Evolutionary conservation across 2,329 filamentous ascomycete genomes (phyloP), one percentile per base, ranked within the genome.

Genomic region (Paraphaeosphaeria minitans): DNA sequence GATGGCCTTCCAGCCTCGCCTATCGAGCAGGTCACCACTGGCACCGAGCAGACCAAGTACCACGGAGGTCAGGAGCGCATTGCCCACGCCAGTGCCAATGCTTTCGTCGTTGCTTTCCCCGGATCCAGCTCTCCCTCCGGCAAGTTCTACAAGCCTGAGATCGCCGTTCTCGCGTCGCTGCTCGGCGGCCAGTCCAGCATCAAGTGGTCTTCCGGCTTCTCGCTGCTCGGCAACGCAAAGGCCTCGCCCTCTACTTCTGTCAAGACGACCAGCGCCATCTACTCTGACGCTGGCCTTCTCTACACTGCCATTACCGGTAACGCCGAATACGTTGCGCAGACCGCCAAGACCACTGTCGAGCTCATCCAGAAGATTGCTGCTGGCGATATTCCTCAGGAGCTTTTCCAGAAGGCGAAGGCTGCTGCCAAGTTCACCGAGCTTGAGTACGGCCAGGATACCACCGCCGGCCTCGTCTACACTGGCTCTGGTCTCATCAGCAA

Each of bases 121-220:
- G 93, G 94, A 60, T 93, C 92, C 63, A 90, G 92, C 80, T 88
- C 89, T 39, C 86, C 86, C 72, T 88, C 87, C 41, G 84, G 85
- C 69, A 83, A 84, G 64, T 87, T 87, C 71, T 92, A 91, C 84
- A 96, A 97, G 84, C 91, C 95, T 56, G 93, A 97, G 81, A 86
- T 92, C 64, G 86, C 90, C 63, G 93, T 99, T 63, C 88, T 99
- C 57, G 87, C 91, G 58, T 88, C 93, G 64, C 88, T 99, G 21
- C 90, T 99, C 53, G 95, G 95, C 74, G 95, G 94, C 62, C 82
- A 96, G 79, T 90, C 93, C 55, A 90, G 83, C 79, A 93, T 98
- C 84, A 99, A 98, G 84, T 99, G 94, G 94, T 89, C 92, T 53
- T 82, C 92, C 63, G 95, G 95, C 70, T 98, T 97, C 85, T 94